A percentile compares a stretch with the other conserved stretches of the same genome.
Evolutionary conservation across 352 stramenopile genomes (phyloP).

Genomic region (Phytopythium vexans): DNA sequence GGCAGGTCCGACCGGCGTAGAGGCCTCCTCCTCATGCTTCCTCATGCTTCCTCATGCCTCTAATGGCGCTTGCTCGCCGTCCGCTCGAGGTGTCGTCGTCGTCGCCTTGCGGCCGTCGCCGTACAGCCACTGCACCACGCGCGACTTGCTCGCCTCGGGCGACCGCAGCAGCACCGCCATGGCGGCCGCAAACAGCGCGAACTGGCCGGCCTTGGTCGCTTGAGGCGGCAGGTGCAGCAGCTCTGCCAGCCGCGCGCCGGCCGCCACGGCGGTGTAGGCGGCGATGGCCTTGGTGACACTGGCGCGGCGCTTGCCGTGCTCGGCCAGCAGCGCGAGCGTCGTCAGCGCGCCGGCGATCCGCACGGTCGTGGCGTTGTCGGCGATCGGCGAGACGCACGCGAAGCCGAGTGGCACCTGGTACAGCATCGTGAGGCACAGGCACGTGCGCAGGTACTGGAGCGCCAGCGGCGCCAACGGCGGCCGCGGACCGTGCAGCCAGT

Average conservation of each 20-base stretch:
- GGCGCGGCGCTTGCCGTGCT: constrained; percentile 48
- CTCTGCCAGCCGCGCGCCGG: constrained; percentile 22
- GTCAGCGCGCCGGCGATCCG: constrained; percentile 34
- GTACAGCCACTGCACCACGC: constrained; percentile 54
- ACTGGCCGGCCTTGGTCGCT: constrained; percentile 27
- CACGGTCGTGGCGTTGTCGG: constrained; percentile 27
- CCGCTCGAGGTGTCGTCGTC: constrained; percentile 8
- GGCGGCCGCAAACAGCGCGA: constrained; percentile 32
- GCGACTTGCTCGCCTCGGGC: constrained; percentile 27
- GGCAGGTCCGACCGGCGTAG: too few species aligned
- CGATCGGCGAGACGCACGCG: constrained; percentile 44
- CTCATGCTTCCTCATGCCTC: neutral
- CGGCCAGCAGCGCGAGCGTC: constrained; percentile 39
- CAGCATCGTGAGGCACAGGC: constrained; percentile 49
- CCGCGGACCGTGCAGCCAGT: constrained; percentile 54
- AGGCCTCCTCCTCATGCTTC: neutral
- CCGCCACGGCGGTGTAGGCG: constrained; percentile 43
- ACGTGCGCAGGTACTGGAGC: constrained; percentile 55
- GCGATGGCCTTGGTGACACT: constrained; percentile 57
- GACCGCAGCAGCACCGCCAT: constrained; percentile 46
- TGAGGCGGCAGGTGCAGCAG: constrained; percentile 13
- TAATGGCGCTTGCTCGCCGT: neutral
- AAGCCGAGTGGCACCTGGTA: constrained; percentile 54
- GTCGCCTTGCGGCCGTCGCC: constrained; percentile 26
- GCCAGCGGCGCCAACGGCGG: constrained; percentile 28